Percentiles rank a stretch among this genome's conserved stretches.
Evolutionary conservation across 2,329 filamentous ascomycete genomes (phyloP).

Genomic region (Alternaria metachromatica): DNA sequence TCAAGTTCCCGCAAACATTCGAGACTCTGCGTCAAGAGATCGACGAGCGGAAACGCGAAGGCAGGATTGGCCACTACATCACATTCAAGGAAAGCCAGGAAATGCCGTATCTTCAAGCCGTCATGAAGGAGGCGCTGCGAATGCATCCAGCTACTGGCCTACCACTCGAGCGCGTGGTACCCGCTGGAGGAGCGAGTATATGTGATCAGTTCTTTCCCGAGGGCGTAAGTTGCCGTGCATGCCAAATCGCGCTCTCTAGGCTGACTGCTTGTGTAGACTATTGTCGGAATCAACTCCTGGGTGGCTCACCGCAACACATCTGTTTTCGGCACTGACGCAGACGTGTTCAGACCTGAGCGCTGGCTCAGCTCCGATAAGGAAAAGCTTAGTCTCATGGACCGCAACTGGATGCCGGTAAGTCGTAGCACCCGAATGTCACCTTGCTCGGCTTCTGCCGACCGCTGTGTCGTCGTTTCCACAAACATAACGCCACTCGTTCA

Average conservation of each 20-base stretch:
- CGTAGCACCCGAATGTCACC: not conserved
- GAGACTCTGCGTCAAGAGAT: conserved; percentile 23
- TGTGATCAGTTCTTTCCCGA: conserved; percentile 22
- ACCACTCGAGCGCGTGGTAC: conserved; percentile 30
- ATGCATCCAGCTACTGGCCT: conserved; percentile 33
- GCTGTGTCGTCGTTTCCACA: not conserved
- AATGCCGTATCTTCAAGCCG: conserved; percentile 40
- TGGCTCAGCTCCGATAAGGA: conserved; percentile 24
- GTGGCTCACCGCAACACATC: conserved; percentile 23
- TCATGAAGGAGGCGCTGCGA: conserved; percentile 35
- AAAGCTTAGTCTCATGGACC: conserved; percentile 23
- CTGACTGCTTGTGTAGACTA: conserved; percentile 12
- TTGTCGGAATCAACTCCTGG: conserved; percentile 31
- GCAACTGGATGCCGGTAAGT: conserved; percentile 25
- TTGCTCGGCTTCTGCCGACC: not conserved
- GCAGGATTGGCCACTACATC: conserved; percentile 3
- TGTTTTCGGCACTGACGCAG: conserved; percentile 24
- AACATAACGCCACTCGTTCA: not conserved
- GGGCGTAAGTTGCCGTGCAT: conserved; percentile 12
- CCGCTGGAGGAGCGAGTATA: conserved; percentile 21
- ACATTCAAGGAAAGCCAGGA: conserved; percentile 30
- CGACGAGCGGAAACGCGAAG: conserved; percentile 4
- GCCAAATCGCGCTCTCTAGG: not conserved
- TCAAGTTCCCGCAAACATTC: conserved; percentile 18
- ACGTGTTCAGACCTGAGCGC: conserved; percentile 27